Conservation (phyloP, 208 protist species). For the Balamuthia mandrillaris region DNA sequence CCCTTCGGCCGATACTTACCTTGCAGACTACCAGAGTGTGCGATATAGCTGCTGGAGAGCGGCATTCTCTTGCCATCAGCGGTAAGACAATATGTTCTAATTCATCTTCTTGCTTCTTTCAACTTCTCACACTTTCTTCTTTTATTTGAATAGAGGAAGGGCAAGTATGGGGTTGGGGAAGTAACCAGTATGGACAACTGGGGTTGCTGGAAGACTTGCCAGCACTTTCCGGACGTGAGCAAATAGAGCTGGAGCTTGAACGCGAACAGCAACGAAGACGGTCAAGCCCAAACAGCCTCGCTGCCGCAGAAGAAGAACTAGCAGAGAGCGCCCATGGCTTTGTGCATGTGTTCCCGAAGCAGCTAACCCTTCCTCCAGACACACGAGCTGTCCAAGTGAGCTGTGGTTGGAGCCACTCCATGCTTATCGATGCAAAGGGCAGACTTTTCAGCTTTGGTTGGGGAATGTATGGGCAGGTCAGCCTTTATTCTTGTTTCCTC, state of each 20-base stretch:
- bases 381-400: neutral
- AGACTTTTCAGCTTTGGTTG: constrained; percentile 6
- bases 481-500: neutral
- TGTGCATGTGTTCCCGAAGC: neutral
- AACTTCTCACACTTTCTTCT: neutral
- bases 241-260: neutral
- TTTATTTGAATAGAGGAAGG: neutral
- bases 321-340: neutral
- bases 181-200: neutral
- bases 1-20: no score
- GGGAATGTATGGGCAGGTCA: constrained; percentile 25
- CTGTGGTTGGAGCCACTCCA: neutral
- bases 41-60: neutral
- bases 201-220: neutral
- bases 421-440: neutral
- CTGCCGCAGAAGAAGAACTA: no score
- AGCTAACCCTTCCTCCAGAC: neutral
- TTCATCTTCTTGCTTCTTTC: neutral
- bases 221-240: neutral
- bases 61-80: neutral
- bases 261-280: neutral
- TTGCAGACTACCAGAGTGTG: no score
- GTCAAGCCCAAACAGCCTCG: no score
- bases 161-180: neutral
- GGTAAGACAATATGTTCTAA: no score